Evolutionary conservation across 768 basidiomycete genomes (phyloP), one percentile per base, ranked within the genome.

Genomic region (Russula compacta): DNA sequence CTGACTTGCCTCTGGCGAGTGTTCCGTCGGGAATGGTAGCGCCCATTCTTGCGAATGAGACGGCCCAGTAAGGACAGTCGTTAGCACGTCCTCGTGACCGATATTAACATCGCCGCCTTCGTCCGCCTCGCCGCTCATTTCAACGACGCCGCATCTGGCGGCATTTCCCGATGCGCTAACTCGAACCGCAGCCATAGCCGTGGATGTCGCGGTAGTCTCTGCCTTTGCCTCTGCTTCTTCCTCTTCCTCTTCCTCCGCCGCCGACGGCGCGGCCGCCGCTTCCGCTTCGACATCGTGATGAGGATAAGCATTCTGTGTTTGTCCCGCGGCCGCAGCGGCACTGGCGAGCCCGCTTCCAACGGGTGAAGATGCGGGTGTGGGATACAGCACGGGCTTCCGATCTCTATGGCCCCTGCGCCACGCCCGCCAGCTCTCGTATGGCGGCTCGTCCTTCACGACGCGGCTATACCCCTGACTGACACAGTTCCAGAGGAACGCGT

Each of bases 391-490:
- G 1, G 11, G 36, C 6, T 21, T 38, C 4, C 3, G 12, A 35
- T 47, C 50, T 6, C 49, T 53, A 10, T 38, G 4, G 6, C 48
- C 54, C 19, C 55, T n/a, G 14, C 59, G 49, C 63, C 63, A 64
- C 21, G 60, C 60, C 21, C 51, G 48, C 63, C 60, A 63, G 1
- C 38, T 10, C 39, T 29, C 38, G 2, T 15, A 11, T 3, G 61
- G 63, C 2, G 60, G 60, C 14, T 39, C 39, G 44, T 56, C 63
- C 14, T 42, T 39, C 10, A 56, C 36, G 8, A 43, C 44, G 14
- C 55, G 51, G 12, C n/a, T 33, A 29, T 57, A 64, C 6, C 63
- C 63, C 39, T 64, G 63, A 33, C 60, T 62, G 44, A 64, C 17
- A 5, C 51, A 51, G 12, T 48, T 52, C 63, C 63, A 64, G 17